Base-by-base conservation (phyloP, 441 rosid genomes). In the Brassica hybrid region DNA sequence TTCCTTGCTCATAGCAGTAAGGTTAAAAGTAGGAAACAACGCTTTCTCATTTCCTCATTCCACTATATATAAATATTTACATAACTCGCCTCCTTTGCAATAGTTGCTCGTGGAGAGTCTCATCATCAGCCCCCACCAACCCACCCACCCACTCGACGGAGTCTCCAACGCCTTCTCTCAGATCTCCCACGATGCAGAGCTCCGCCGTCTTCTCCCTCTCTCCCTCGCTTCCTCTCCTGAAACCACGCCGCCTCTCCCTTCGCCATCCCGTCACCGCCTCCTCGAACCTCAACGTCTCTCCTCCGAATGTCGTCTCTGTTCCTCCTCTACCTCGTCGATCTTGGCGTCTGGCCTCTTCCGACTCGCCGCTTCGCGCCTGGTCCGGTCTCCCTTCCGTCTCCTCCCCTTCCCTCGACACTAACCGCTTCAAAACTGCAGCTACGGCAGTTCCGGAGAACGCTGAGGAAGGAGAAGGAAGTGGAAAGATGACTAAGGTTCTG, bases 181-280 rank as follows among this genome's bases (percentile, higher is more conserved):
- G 87, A 88, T 83, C 91, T 77, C 83, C 21, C 23, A 84, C 67
- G 83, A 94, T 93, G 98, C 98, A 89, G 82, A 86, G 91, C 90
- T 32, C 88, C 4, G 63, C 87, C 2, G 90, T 94, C 2, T 75
- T 79, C 43, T 78, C 87, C 25, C 74, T 82, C 8, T 82, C 85
- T 61, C 74, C 84, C 7, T 84, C 93, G 1, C 73, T 84, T 3
- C 87, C 86, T 14, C 80, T 71, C 74, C 82, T 81, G 2, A 88
- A 84, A 72, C 80, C 80, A 5, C 77, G 67, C 2, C 82, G 73
- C 1, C 64, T 72, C 23, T 32, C 80, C 0, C n/a, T 50, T 3
- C 84, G 84, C 56, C 73, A 64, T 30, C 19, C 83, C 60, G 72
- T 85, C 14, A 13, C 75, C 38, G 19, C 82, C 32, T 63, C 81